A percentile compares a stretch with the other conserved stretches of the same genome.
phyloP scores from a whole-genome alignment of 2,329 filamentous ascomycete genomes.

The Colletotrichum truncatum region DNA sequence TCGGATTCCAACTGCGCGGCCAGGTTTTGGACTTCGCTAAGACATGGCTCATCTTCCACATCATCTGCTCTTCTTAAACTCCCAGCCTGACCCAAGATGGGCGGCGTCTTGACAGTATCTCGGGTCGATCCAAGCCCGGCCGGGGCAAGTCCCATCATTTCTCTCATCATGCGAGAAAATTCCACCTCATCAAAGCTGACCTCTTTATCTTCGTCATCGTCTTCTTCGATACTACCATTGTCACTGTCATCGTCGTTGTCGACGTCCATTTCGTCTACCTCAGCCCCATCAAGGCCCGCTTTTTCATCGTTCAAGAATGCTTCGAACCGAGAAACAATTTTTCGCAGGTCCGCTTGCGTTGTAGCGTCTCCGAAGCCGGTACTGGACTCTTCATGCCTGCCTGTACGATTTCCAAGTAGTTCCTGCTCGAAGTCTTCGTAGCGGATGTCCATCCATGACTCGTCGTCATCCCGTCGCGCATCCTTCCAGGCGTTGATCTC shows the following conservation, averaged over 20 bases:
- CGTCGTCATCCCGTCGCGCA: constrained; percentile 75
- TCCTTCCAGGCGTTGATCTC: constrained; percentile 79
- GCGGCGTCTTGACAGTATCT: constrained; percentile 10
- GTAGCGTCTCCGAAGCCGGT: constrained; percentile 70
- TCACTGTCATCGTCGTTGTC: constrained; percentile 62
- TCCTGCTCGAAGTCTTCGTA: constrained; percentile 90
- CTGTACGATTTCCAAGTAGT: constrained; percentile 57
- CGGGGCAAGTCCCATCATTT: constrained; percentile 80
- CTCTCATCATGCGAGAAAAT: constrained; percentile 87
- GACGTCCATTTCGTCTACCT: constrained; percentile 75
- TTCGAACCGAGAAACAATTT: constrained; percentile 95
- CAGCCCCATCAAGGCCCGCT: constrained; percentile 82
- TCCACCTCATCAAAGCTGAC: constrained; percentile 86
- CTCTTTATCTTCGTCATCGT: constrained; percentile 76
- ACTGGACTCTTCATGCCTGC: constrained; percentile 32
- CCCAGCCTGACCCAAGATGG: neutral
- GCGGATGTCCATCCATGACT: constrained; percentile 91
- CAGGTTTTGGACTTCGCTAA: constrained; percentile 68
- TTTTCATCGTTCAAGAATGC: constrained; percentile 87
- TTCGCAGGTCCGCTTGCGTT: constrained; percentile 80
- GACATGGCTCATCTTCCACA: too few relatives aligned
- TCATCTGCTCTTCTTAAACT: constrained; percentile 36
- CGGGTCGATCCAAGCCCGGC: constrained; percentile 6
- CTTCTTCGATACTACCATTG: constrained; percentile 62
- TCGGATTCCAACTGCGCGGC: constrained; percentile 78